A percentile compares a stretch with the other conserved stretches of the same genome.
Conservation (phyloP, 352 stramenopile genomes). For the Globisporangium iwayamae region DNA sequence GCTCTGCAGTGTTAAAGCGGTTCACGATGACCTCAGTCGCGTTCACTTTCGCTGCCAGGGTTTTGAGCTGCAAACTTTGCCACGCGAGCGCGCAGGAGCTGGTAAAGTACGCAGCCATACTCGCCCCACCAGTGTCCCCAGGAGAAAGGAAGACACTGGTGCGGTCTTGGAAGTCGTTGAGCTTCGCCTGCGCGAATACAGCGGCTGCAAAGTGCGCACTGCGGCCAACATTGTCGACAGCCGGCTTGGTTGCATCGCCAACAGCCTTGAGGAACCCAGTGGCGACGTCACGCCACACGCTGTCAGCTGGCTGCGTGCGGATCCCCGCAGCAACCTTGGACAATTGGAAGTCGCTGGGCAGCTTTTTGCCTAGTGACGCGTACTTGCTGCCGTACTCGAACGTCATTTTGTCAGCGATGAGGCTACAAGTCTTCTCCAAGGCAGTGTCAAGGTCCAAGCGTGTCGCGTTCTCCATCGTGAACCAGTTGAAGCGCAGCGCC, state of each 20-base stretch:
- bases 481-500: slow-evolving; percentile 1
- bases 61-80: neutral
- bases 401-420: neutral
- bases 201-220: slow-evolving; percentile 2
- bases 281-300: neutral
- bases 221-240: neutral
- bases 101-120: neutral
- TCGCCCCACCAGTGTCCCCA: neutral
- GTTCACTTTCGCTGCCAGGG: neutral
- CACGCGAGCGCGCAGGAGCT: slow-evolving; percentile 1
- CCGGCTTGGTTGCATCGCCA: neutral
- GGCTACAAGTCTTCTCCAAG: neutral
- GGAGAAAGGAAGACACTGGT: neutral
- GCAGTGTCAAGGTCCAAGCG: neutral
- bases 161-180: slow-evolving; percentile 4
- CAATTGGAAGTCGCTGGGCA: slow-evolving; percentile 1
- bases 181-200: neutral
- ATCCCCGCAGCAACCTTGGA: neutral
- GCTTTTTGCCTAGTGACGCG: neutral
- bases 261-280: neutral
- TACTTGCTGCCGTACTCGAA: neutral
- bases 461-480: neutral
- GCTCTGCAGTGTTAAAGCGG: neutral
- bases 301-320: neutral
- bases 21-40: slow-evolving; percentile 1